Percentiles rank a stretch among this genome's conserved stretches.
phyloP scores from a whole-genome alignment of 495 filamentous ascomycete genomes.

The Sordaria brevicollis region DNA sequence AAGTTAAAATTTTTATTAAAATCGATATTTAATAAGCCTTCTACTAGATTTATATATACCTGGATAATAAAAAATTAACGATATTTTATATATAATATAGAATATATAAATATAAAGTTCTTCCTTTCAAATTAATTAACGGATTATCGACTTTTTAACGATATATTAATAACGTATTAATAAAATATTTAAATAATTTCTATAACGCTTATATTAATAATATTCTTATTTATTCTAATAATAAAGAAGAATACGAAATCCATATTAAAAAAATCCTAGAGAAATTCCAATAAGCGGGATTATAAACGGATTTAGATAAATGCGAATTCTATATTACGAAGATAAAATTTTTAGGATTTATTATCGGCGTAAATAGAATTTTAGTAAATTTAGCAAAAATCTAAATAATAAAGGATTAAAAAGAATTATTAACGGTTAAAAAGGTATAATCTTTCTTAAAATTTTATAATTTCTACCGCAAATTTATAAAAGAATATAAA shows the following conservation, averaged over 20 bases:
- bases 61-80: slow-evolving; percentile 21
- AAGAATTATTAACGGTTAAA: neutral
- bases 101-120: slow-evolving; percentile 21
- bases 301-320: slow-evolving; percentile 1
- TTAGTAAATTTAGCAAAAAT: too few relatives aligned
- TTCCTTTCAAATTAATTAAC: slow-evolving; percentile 25
- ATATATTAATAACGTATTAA: slow-evolving; percentile 21
- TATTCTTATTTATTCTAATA: slow-evolving; percentile 5
- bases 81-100: slow-evolving; percentile 21
- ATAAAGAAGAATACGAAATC: too few relatives aligned
- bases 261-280: too few relatives aligned
- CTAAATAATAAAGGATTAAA: too few relatives aligned
- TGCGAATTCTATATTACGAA: neutral
- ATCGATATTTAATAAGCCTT: slow-evolving; percentile 24
- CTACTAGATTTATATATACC: slow-evolving; percentile 8
- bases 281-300: neutral
- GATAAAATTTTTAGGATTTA: slow-evolving; percentile 18
- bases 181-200: slow-evolving; percentile 12
- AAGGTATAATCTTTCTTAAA: slow-evolving; percentile 1
- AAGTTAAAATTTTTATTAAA: slow-evolving; percentile 32
- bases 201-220: slow-evolving; percentile 2
- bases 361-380: slow-evolving; percentile 9
- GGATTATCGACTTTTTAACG: slow-evolving; percentile 16
- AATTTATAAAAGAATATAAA: too few relatives aligned
- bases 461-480: too few relatives aligned